A percentile compares a stretch with the other conserved stretches of the same genome.
Conservation (phyloP, 257 asterid genomes). For the Catharanthus roseus region DNA sequence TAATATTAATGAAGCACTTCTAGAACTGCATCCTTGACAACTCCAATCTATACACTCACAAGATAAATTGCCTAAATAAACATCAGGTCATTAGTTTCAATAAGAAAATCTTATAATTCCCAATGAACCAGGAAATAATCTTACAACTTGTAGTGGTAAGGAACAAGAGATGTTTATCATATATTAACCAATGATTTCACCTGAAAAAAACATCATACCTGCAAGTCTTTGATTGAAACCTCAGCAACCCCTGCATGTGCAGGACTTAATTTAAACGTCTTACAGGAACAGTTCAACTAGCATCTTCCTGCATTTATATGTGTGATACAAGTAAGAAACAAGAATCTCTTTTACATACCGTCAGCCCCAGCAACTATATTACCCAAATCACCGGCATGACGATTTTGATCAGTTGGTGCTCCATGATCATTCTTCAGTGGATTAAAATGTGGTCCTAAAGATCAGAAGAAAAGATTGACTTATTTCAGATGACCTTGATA, state of each 20-base stretch:
- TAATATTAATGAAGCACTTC: neutral
- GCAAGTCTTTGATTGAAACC: slow-evolving; percentile 53
- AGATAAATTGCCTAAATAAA: no score
- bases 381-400: slow-evolving; percentile 89
- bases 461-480: neutral
- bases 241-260: slow-evolving; percentile 62
- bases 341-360: slow-evolving; percentile 37
- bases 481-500: neutral
- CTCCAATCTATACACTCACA: neutral
- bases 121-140: neutral
- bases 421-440: slow-evolving; percentile 79
- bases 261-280: slow-evolving; percentile 8
- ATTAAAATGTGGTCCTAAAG: slow-evolving; percentile 85
- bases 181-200: neutral
- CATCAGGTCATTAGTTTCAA: neutral
- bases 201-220: slow-evolving; percentile 30
- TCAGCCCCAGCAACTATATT: slow-evolving; percentile 69
- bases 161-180: neutral
- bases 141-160: neutral
- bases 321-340: slow-evolving; percentile 3
- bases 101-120: neutral
- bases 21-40: neutral
- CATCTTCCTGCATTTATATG: neutral
- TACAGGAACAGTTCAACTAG: slow-evolving; percentile 4
- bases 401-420: slow-evolving; percentile 66